These are phyloP conservation scores for Trichoderma sp. DNA, from an alignment of 2,329 filamentous ascomycete genomes.

Conservation along the genomic window DNA sequence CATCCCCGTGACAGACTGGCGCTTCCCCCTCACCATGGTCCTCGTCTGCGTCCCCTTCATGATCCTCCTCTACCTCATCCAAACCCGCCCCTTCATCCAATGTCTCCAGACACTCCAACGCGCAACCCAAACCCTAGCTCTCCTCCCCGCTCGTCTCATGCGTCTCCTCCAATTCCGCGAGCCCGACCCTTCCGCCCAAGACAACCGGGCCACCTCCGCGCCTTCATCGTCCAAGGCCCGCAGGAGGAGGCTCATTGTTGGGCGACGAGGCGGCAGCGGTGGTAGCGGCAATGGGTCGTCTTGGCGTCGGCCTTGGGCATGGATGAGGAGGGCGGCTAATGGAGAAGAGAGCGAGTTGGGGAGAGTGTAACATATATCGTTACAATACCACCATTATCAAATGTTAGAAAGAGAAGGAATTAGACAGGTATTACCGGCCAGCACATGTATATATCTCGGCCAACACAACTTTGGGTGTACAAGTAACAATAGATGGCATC, in stretches of 20 bases:
- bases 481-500: not conserved
- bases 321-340: not conserved
- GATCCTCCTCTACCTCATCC: conserved; percentile 44
- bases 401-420: not conserved
- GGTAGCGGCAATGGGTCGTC: not conserved
- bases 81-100: conserved; percentile 39
- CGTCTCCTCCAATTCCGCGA: not conserved
- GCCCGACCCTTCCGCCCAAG: not conserved
- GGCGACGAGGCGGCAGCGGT: conserved; percentile 7
- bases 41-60: conserved; percentile 56
- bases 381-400: not conserved
- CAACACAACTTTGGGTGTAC: not conserved
- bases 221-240: conserved; percentile 15
- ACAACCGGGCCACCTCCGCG: not conserved
- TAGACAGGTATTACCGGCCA: not conserved
- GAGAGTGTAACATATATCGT: not conserved
- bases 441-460: not conserved
- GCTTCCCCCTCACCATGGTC: conserved; percentile 58
- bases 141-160: not conserved
- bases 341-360: conserved; percentile 13
- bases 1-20: conserved; percentile 42
- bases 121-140: not conserved
- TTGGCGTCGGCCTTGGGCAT: not conserved
- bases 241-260: conserved; percentile 23
- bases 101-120: conserved; percentile 24